A percentile compares a stretch with the other conserved stretches of the same genome.
phyloP scores from a whole-genome alignment of 768 basidiomycete genomes.

The Artomyces pyxidatus region DNA sequence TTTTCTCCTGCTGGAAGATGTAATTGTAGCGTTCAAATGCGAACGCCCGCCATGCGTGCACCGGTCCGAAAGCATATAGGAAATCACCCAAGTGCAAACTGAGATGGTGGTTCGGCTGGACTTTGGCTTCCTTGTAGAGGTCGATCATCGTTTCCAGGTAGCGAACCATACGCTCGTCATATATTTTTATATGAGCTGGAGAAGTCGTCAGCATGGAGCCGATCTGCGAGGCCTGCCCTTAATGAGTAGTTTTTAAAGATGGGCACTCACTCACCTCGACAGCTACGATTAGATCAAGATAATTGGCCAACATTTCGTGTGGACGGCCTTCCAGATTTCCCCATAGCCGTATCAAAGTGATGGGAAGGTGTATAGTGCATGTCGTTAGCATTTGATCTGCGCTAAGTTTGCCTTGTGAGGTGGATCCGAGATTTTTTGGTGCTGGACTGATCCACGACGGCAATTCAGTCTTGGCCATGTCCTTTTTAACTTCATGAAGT shows the following conservation, averaged over 20 bases:
- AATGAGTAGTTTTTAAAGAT: too few relatives aligned
- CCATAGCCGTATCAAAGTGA: constrained; percentile 19
- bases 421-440: constrained; percentile 12
- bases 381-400: constrained; percentile 20
- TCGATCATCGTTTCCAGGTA: constrained; percentile 25
- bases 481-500: constrained; percentile 7
- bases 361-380: constrained; percentile 14
- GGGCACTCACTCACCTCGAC: too few relatives aligned
- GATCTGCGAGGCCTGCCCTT: too few relatives aligned
- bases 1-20: constrained; percentile 22
- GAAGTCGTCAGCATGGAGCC: constrained; percentile 22
- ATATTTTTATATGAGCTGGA: constrained; percentile 16
- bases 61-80: constrained; percentile 27
- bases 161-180: constrained; percentile 20
- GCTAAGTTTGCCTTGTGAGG: constrained; percentile 16
- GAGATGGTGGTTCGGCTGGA: constrained; percentile 33
- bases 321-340: constrained; percentile 3
- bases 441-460: constrained; percentile 20
- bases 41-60: constrained; percentile 30
- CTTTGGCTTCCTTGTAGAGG: constrained; percentile 22
- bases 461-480: constrained; percentile 14
- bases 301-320: constrained; percentile 6
- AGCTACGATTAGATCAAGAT: constrained; percentile 29
- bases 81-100: constrained; percentile 29
- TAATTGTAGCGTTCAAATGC: constrained; percentile 29